Conservation (phyloP, 352 stramenopile species). For the Nothophytophthora sp. region DNA sequence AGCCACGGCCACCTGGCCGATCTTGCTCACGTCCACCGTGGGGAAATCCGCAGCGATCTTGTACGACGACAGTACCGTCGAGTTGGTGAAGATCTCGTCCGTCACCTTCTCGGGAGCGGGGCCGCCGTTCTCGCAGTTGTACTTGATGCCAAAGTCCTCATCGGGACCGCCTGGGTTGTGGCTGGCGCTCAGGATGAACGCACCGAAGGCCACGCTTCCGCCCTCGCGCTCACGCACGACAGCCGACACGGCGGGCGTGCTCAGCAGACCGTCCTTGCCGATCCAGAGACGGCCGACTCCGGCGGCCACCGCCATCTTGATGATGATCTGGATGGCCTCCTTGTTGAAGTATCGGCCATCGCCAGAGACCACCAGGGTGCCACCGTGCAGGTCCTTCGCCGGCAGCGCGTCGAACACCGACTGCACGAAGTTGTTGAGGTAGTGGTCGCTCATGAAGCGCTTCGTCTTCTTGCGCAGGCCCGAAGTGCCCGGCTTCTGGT, state of each 20-base stretch:
- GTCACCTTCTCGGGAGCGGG: conserved; percentile 97
- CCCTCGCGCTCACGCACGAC: conserved; percentile 96
- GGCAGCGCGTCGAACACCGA: conserved; percentile 96
- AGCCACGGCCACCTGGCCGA: conserved; percentile 65
- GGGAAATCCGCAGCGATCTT: conserved; percentile 90
- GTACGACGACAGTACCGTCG: conserved; percentile 94
- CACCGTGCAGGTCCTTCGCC: conserved; percentile 92
- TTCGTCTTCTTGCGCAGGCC: conserved; percentile 99
- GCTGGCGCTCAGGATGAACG: conserved; percentile 97
- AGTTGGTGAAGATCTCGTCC: conserved; percentile 96
- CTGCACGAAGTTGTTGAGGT: conserved; percentile 99
- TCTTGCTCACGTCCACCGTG: conserved; percentile 67
- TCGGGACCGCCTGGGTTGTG: conserved; percentile 98
- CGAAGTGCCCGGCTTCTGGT: conserved; percentile 97
- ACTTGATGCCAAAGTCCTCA: conserved; percentile 99
- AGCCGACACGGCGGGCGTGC: conserved; percentile 96
- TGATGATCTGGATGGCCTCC: conserved; percentile 97
- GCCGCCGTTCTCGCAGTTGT: conserved; percentile 98
- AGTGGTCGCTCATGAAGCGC: conserved; percentile 98
- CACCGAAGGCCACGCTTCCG: conserved; percentile 92
- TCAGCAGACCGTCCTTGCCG: conserved; percentile 95
- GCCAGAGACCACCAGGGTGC: conserved; percentile 96
- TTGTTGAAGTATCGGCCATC: conserved; percentile 94
- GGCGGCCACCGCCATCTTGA: conserved; percentile 96
- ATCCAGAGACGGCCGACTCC: conserved; percentile 97